Evolutionary conservation across 148 eudicot genomes (phyloP), one percentile per base, ranked within the genome.

Genomic region (Persicaria tinctoria): DNA sequence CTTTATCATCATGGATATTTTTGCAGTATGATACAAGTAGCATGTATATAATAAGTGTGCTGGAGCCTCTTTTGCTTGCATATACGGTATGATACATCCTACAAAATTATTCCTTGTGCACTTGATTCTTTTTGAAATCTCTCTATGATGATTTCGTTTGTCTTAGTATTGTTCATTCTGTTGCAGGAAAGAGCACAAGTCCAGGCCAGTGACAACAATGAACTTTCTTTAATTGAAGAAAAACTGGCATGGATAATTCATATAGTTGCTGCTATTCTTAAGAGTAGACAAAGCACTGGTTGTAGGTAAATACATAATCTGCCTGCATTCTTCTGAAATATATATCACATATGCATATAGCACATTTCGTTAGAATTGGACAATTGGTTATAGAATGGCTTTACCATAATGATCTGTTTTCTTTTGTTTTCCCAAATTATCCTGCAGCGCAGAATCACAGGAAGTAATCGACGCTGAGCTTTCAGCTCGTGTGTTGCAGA

Each of bases 181-280:
- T 44, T 66, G 70, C 70, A 84, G 98, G 97, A 90, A 73, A 87
- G 88, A 60, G 88, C 82, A 45, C 87, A 84, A 69, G 76, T 86
- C 56, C 98, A 84, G 79, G 82, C 82, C 68, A 76, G 73, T 73
- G 82, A 78, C 68, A 84, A 85, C 81, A 79, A 75, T 68, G 85
- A 87, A 73, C 82, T 94, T 74, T 76, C 79, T 75, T 46, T 86
- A 5, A 77, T 89, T 78, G 98, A 95, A 79, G 87, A 88, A 59
- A 89, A 92, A 77, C 97, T 95, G 81, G 85, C 98, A 20, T 95
- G 97, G 98, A 84, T 95, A 75, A 92, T 92, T 68, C 97, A 95
- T 80, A 89, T 95, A 56, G 87, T 95, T 75, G 93, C 87, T 72
- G 83, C 97, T 45, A 85, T 90, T 76, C 64, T 95, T 45, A 95